Evolutionary conservation across 345 rosid species (phyloP).

Genomic region (Garcia nutans): DNA sequence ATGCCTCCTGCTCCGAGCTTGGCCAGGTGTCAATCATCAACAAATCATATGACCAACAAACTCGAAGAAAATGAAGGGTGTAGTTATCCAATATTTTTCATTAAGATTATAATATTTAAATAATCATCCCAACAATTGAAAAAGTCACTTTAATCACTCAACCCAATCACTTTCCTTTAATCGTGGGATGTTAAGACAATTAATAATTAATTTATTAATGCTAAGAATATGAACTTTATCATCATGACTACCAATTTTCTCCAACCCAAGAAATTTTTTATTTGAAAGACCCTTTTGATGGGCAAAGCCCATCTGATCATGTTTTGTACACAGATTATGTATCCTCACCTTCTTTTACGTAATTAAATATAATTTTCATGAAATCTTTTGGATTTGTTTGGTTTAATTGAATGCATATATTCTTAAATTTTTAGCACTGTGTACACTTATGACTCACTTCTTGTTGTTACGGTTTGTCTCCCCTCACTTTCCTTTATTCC

Average conservation of each 20-base stretch:
- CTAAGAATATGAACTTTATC: slow-evolving; percentile 17
- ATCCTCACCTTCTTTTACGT: not conserved
- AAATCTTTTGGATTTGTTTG: not conserved
- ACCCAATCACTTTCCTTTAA: slow-evolving; percentile 7
- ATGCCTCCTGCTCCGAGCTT: slow-evolving; percentile 26
- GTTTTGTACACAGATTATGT: not conserved
- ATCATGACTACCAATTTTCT: slow-evolving; percentile 16
- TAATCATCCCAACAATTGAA: slow-evolving; percentile 10
- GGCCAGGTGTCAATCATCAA: slow-evolving; percentile 47
- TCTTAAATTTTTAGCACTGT: not conserved
- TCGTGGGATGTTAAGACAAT: not conserved
- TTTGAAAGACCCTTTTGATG: slow-evolving; percentile 5
- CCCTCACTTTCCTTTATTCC: slow-evolving; percentile 5
- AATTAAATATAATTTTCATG: not conserved
- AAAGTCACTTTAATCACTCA: not conserved
- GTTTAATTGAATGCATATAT: not conserved
- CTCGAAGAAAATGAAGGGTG: slow-evolving; percentile 13
- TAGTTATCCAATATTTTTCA: not conserved
- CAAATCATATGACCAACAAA: slow-evolving; percentile 29
- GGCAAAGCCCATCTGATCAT: slow-evolving; percentile 10
- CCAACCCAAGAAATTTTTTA: slow-evolving; percentile 6
- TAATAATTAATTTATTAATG: not conserved
- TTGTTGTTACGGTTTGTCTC: slow-evolving; percentile 4
- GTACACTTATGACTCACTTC: not conserved
- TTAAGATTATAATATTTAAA: not conserved